phyloP scores from a whole-genome alignment of 257 asterid species.

The Ilex asprella region DNA sequence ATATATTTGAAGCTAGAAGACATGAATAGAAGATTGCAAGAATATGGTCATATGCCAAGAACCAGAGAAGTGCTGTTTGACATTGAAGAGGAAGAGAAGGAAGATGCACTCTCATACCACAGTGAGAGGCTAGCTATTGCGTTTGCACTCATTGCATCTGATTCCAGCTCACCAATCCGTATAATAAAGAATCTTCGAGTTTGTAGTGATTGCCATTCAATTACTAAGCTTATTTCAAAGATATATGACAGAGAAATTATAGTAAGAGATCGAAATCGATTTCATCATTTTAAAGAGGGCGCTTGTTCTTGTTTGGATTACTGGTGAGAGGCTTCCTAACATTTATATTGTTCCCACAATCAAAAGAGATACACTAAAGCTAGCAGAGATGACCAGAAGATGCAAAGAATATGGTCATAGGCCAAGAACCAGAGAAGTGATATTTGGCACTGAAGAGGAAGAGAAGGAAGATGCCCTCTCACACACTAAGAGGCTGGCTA shows the following conservation, averaged over 20 bases:
- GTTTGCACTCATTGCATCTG: constrained; percentile 43
- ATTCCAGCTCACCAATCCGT: constrained; percentile 31
- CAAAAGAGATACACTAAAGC: too few species aligned
- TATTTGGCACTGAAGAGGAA: too few species aligned
- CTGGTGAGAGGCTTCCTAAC: constrained; percentile 31
- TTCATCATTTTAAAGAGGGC: constrained; percentile 52
- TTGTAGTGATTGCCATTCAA: constrained; percentile 56
- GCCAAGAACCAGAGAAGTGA: too few species aligned
- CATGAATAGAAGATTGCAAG: constrained; percentile 41
- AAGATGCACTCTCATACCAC: constrained; percentile 44
- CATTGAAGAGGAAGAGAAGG: constrained; percentile 69
- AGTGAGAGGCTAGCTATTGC: constrained; percentile 64
- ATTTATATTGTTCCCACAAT: not conserved
- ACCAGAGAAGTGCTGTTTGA: constrained; percentile 63
- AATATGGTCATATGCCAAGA: constrained; percentile 41
- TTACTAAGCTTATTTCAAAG: constrained; percentile 38
- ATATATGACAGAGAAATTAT: constrained; percentile 44
- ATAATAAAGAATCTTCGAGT: constrained; percentile 58
- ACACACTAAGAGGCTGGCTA: constrained; percentile 21
- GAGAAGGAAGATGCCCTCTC: constrained; percentile 42
- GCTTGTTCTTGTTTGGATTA: constrained; percentile 55
- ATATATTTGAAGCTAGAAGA: constrained; percentile 48
- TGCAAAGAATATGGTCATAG: too few species aligned
- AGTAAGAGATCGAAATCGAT: constrained; percentile 63
- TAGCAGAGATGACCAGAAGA: not conserved